Evolutionary conservation across 371 early-diverging fungal genomes (phyloP).

Genomic region (Fennellomyces sp.): DNA sequence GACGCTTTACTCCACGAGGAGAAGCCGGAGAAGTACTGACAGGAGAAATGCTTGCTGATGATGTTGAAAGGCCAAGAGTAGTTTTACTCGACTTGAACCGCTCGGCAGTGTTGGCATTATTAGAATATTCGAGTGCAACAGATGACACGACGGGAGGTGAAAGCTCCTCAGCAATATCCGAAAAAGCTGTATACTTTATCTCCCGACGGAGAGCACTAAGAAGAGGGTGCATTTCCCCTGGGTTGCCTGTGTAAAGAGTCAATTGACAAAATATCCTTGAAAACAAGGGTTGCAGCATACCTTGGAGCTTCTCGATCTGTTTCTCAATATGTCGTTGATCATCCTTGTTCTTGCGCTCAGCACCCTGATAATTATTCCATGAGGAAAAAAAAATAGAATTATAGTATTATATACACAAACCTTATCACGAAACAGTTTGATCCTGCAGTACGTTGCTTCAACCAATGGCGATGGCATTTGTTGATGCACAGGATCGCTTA

Average conservation of each 20-base stretch:
- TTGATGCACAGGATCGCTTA: not conserved
- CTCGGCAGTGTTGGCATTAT: not conserved
- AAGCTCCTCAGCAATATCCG: slow-evolving; percentile 21
- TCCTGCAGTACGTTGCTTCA: slow-evolving; percentile 60
- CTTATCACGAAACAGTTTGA: slow-evolving; percentile 76
- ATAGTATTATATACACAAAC: slow-evolving; percentile 19
- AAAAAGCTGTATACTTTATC: slow-evolving; percentile 23
- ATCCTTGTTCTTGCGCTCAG: slow-evolving; percentile 66
- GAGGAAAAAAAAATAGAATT: not conserved
- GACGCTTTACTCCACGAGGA: slow-evolving; percentile 4
- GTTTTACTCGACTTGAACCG: not conserved
- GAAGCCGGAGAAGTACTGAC: not conserved
- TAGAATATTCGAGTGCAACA: slow-evolving; percentile 4
- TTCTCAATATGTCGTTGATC: slow-evolving; percentile 61
- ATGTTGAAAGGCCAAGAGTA: not conserved
- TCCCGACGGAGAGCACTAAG: not conserved
- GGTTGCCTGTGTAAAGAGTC: slow-evolving; percentile 25
- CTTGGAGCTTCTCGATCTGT: slow-evolving; percentile 58
- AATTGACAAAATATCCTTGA: not conserved
- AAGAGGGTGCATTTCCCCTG: not conserved
- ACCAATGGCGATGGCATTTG: slow-evolving; percentile 11
- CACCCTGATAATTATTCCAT: slow-evolving; percentile 37
- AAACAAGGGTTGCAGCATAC: slow-evolving; percentile 5
- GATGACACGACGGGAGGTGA: slow-evolving; percentile 9
- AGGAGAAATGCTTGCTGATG: slow-evolving; percentile 1